Percentiles rank a stretch among this genome's conserved stretches.
phyloP scores from a whole-genome alignment of 148 eudicot species.

The Rhododendron vialii region DNA sequence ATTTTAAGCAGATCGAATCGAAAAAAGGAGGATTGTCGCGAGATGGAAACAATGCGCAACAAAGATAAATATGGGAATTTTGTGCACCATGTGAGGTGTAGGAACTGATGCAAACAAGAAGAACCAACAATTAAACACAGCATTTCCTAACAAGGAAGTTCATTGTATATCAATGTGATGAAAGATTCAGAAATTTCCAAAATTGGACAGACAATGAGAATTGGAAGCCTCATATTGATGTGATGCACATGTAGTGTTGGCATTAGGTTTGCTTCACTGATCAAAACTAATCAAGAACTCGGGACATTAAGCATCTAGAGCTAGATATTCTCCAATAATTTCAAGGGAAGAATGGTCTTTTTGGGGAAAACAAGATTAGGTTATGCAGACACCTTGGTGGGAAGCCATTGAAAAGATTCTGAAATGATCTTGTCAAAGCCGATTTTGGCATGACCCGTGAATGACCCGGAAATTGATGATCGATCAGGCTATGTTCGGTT shows the following conservation, averaged over 20 bases:
- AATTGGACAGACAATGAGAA: slow-evolving; percentile 14
- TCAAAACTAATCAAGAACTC: background rate
- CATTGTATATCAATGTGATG: background rate
- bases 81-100: slow-evolving; percentile 19
- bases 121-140: background rate
- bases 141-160: slow-evolving; percentile 4
- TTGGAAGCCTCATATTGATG: background rate
- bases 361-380: background rate
- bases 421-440: background rate
- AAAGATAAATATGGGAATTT: background rate
- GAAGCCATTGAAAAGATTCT: background rate
- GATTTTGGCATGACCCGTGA: background rate
- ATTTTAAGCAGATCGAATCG: background rate
- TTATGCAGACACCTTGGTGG: background rate
- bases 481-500: background rate
- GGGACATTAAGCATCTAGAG: background rate
- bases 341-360: background rate
- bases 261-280: background rate
- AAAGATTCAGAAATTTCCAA: background rate
- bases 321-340: background rate
- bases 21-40: background rate
- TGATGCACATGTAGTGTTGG: slow-evolving; percentile 13
- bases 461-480: background rate
- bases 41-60: background rate
- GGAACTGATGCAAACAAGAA: background rate